These are phyloP conservation scores for Colletotrichum abscissum DNA, from an alignment of 2,329 filamentous ascomycete genomes.

Conservation along the genomic window DNA sequence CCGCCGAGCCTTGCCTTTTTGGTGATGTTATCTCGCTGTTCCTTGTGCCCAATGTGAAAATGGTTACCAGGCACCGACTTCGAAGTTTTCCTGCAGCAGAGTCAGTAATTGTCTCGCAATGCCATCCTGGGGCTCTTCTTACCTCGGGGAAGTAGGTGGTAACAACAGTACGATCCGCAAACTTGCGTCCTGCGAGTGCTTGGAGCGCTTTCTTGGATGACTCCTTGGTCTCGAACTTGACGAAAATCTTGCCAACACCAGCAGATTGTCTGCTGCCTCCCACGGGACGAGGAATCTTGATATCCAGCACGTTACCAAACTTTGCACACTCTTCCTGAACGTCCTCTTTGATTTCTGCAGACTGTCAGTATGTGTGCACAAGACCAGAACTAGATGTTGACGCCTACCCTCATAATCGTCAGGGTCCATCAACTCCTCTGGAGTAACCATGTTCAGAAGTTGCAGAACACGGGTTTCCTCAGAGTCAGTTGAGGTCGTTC, in stretches of 20 bases:
- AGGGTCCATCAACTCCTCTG: constrained; percentile 91
- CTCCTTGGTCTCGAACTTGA: constrained; percentile 87
- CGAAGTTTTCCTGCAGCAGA: constrained; percentile 86
- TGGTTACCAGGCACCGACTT: constrained; percentile 85
- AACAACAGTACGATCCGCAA: constrained; percentile 95
- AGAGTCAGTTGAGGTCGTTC: constrained; percentile 82
- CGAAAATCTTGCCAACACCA: constrained; percentile 96
- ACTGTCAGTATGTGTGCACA: neutral
- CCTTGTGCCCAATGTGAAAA: constrained; percentile 5
- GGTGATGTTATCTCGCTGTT: neutral
- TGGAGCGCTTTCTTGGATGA: constrained; percentile 86
- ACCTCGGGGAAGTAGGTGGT: constrained; percentile 97
- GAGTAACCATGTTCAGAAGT: constrained; percentile 97
- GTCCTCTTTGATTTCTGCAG: constrained; percentile 92
- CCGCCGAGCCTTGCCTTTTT: constrained; percentile 13
- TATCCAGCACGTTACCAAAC: constrained; percentile 84
- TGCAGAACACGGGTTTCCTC: constrained; percentile 89
- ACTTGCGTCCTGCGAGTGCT: constrained; percentile 94
- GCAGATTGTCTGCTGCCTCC: constrained; percentile 85
- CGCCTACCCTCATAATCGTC: constrained; percentile 92
- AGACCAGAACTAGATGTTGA: neutral
- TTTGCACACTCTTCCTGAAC: constrained; percentile 93
- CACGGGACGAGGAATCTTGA: constrained; percentile 91
- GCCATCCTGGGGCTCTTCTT: constrained; percentile 41
- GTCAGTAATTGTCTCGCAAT: constrained; percentile 42